Conservation (phyloP, 2,329 filamentous ascomycete genomes). For the Chrysosporium keratinophilum region DNA sequence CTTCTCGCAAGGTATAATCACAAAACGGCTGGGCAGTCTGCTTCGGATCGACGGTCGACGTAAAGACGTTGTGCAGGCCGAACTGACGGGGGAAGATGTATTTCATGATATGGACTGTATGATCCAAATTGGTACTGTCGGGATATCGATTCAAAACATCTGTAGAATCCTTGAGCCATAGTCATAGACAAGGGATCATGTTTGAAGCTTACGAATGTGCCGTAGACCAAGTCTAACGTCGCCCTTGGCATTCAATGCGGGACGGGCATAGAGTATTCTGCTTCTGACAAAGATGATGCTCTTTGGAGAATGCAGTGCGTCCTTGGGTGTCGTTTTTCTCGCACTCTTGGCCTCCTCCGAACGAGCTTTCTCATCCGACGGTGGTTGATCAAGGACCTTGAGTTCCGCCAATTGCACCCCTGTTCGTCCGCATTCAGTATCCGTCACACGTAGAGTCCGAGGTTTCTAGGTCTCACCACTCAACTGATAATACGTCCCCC, state of each 20-base stretch:
- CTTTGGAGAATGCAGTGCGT: conserved; percentile 27
- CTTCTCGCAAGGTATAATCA: conserved; percentile 76
- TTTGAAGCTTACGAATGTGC: conserved; percentile 57
- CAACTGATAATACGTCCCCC: conserved; percentile 64
- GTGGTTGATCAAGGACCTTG: neutral
- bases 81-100: conserved; percentile 93
- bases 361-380: neutral
- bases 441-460: too few species aligned
- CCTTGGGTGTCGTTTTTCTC: neutral
- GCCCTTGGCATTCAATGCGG: conserved; percentile 58
- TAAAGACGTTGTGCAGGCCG: conserved; percentile 84
- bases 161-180: conserved; percentile 31
- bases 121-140: conserved; percentile 37
- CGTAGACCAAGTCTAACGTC: conserved; percentile 62
- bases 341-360: neutral
- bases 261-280: conserved; percentile 75
- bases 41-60: conserved; percentile 51
- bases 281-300: conserved; percentile 68
- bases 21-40: conserved; percentile 65
- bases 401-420: conserved; percentile 11
- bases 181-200: neutral
- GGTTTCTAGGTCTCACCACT: conserved; percentile 47
- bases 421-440: conserved; percentile 1
- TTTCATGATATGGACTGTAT: conserved; percentile 67
- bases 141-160: conserved; percentile 70